Conservation (phyloP, 306 rosid genomes). For the Cucumis sativus region DNA sequence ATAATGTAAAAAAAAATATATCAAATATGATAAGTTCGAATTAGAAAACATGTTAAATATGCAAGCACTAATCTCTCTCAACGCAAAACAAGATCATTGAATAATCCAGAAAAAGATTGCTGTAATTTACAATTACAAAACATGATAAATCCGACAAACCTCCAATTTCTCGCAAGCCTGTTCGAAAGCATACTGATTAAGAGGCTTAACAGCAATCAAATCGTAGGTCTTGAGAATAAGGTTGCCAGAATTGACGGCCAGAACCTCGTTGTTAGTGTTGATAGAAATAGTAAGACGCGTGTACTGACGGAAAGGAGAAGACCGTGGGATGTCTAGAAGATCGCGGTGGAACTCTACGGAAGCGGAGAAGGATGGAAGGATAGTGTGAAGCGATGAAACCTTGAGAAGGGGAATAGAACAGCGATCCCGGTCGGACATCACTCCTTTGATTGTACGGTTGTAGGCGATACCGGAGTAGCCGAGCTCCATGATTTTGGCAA, state of each 20-base stretch:
- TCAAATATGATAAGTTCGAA: not conserved
- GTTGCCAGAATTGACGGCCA: slow-evolving; percentile 57
- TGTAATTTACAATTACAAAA: not conserved
- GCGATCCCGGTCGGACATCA: slow-evolving; percentile 77
- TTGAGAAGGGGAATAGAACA: slow-evolving; percentile 52
- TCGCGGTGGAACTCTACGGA: slow-evolving; percentile 66
- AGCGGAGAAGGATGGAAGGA: slow-evolving; percentile 46
- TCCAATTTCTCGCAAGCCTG: slow-evolving; percentile 64
- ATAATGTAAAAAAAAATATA: too few relatives aligned
- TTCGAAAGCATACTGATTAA: slow-evolving; percentile 50
- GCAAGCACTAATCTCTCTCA: not conserved
- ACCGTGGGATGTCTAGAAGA: slow-evolving; percentile 36
- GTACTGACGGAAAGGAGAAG: slow-evolving; percentile 79
- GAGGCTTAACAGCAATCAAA: slow-evolving; percentile 59
- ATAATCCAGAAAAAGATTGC: not conserved
- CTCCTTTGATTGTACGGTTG: slow-evolving; percentile 67
- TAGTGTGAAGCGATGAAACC: slow-evolving; percentile 52
- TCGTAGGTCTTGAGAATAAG: slow-evolving; percentile 75
- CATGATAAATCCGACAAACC: slow-evolving; percentile 26
- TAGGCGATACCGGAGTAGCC: slow-evolving; percentile 87
- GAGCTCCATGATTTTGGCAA: slow-evolving; percentile 61
- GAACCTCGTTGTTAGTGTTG: slow-evolving; percentile 30
- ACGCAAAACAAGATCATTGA: not conserved
- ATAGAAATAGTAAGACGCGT: slow-evolving; percentile 65
- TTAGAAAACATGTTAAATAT: not conserved